Conservation (phyloP, 495 filamentous ascomycete species). For the Trichoderma orchidacearum region DNA sequence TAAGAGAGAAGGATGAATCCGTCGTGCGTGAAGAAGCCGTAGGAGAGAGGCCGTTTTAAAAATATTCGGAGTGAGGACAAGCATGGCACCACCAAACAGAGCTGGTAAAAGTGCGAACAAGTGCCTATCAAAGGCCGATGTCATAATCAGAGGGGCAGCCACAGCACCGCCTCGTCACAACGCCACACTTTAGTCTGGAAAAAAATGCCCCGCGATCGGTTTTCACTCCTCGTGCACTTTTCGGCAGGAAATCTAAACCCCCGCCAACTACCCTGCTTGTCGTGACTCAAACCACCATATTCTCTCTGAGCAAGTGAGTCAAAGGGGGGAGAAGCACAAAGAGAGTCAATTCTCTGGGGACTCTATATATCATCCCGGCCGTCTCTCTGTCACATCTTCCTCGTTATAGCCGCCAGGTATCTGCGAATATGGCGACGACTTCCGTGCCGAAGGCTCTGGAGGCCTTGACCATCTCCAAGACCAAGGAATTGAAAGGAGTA, state of each 20-base stretch:
- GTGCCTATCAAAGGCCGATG: background rate
- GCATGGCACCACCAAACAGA: too few relatives aligned
- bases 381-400: background rate
- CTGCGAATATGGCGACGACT: constrained; percentile 19
- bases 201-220: constrained; percentile 3
- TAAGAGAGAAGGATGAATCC: too few relatives aligned
- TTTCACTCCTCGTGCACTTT: constrained; percentile 2
- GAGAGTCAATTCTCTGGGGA: background rate
- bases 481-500: constrained; percentile 35
- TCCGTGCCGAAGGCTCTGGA: constrained; percentile 21
- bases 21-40: too few relatives aligned
- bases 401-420: background rate
- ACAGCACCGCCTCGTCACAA: background rate
- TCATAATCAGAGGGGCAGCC: background rate
- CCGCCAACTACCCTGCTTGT: background rate
- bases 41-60: too few relatives aligned
- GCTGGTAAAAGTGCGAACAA: background rate
- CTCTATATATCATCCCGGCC: background rate
- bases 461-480: constrained; percentile 26
- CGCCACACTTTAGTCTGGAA: background rate
- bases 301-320: background rate
- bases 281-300: background rate
- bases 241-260: background rate
- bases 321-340: background rate
- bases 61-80: too few relatives aligned